Evolutionary conservation across 192 early-diverging fungal species (phyloP), one percentile per base, ranked within the genome.

Genomic region (Backusella sp.): DNA sequence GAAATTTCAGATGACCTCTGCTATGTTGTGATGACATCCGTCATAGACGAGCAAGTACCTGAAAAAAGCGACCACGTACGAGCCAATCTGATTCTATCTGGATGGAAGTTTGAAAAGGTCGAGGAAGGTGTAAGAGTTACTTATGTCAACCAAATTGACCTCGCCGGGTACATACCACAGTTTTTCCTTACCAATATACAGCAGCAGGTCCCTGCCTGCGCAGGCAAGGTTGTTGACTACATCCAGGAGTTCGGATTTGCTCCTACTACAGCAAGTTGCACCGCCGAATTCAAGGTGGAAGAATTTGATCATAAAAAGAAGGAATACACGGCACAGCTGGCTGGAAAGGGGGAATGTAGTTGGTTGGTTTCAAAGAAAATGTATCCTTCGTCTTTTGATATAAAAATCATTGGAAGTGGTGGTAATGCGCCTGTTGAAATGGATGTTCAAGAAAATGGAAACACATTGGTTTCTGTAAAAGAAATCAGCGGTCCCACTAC

Each of bases 81-180:
- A 35, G 88, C 83, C 26, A 62, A 84, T 35, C 66, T 90, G 1
- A 76, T 80, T 32, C 65, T 86, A 21, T 84, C 88, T 1, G 88
- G 88, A 23, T 90, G 87, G 87, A 81, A 85, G 23, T 37, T 84
- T 36, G 42, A 77, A n/a, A 83, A 80, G 59, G 79, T 81, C 5
- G 77, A 73, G 0, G 70, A 80, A 8, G 79, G 83, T 49, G 76
- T 90, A 34, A 66, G 66, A 36, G 66, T 90, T 15, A 80, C 79
- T 0, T 90, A 85, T 73, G 76, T 90, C 19, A 84, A 84, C 8
- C 87, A 88, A 72, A 80, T 86, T 19, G 88, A 90, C 76, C 82
- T 90, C 65, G 80, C 84, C 52, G 88, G 87, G 1, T 82, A 82
- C 3, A 73, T 88, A 23, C 84, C 88, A 23, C 65, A 73, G 4